phyloP scores from a whole-genome alignment of 1,284 basidiomycete genomes.

The Sporisorium graminicola region DNA sequence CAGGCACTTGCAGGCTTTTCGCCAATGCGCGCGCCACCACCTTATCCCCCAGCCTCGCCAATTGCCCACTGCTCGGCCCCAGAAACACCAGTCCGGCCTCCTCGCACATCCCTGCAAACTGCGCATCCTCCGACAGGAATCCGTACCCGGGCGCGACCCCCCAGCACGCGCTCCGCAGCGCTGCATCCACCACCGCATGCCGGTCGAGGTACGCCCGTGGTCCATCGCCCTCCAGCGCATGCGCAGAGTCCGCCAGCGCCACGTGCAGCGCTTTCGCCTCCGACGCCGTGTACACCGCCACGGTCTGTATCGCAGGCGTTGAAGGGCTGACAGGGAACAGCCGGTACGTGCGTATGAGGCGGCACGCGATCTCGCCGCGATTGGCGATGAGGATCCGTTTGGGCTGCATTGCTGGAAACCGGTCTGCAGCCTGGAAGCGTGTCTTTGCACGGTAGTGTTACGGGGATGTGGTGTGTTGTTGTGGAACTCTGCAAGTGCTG shows the following conservation, averaged over 20 bases:
- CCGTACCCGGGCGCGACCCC: conserved; percentile 45
- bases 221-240: conserved; percentile 60
- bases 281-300: conserved; percentile 33
- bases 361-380: conserved; percentile 53
- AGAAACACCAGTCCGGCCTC: conserved; percentile 24
- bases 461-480: no score
- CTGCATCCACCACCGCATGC: conserved; percentile 72
- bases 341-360: conserved; percentile 44
- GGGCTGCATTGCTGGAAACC: background rate
- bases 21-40: conserved; percentile 27
- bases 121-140: conserved; percentile 37
- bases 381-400: conserved; percentile 68
- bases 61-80: conserved; percentile 23
- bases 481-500: no score
- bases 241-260: conserved; percentile 8
- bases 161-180: conserved; percentile 73
- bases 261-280: conserved; percentile 43
- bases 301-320: conserved; percentile 22
- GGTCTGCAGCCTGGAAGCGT: no score
- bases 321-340: conserved; percentile 25
- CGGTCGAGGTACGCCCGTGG: conserved; percentile 53
- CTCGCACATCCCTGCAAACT: conserved; percentile 34
- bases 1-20: conserved; percentile 8
- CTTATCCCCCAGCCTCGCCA: conserved; percentile 33
- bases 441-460: no score